These are phyloP conservation scores for Leptodermis oblonga DNA, from an alignment of 257 asterid genomes.

Conservation along the genomic window DNA sequence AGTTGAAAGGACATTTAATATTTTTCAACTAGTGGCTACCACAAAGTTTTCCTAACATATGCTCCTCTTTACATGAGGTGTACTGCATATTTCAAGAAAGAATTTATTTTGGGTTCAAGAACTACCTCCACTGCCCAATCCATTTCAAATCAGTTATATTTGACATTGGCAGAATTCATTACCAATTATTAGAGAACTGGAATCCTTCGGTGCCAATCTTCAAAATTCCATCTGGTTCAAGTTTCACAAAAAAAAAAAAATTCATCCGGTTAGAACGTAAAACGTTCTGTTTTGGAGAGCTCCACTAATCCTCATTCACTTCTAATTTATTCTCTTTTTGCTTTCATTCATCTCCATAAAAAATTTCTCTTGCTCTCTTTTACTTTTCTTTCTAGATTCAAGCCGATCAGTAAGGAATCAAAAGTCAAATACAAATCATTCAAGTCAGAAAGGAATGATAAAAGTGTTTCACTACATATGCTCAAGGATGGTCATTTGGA, in stretches of 20 bases:
- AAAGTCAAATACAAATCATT: neutral
- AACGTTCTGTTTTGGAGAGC: neutral
- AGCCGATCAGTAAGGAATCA: neutral
- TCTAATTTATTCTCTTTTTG: neutral
- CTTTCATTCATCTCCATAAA: too few relatives aligned
- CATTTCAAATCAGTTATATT: neutral
- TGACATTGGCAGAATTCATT: neutral
- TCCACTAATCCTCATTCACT: neutral
- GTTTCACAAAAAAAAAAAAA: neutral
- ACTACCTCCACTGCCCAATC: neutral
- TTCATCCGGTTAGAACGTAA: neutral
- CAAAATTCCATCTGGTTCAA: neutral
- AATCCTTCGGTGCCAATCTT: neutral
- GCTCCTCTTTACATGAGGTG: neutral
- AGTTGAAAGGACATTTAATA: neutral
- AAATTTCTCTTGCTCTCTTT: neutral
- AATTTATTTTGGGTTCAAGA: neutral
- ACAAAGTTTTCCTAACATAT: neutral
- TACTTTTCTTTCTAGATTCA: neutral
- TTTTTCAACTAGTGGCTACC: neutral
- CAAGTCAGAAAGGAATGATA: neutral
- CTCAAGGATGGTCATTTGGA: slow-evolving; percentile 6
- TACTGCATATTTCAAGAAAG: neutral
- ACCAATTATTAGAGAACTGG: neutral
- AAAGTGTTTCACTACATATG: slow-evolving; percentile 2